These are phyloP conservation scores for Helminthosporium solani DNA, from an alignment of 2,329 filamentous ascomycete species.

Conservation along the genomic window DNA sequence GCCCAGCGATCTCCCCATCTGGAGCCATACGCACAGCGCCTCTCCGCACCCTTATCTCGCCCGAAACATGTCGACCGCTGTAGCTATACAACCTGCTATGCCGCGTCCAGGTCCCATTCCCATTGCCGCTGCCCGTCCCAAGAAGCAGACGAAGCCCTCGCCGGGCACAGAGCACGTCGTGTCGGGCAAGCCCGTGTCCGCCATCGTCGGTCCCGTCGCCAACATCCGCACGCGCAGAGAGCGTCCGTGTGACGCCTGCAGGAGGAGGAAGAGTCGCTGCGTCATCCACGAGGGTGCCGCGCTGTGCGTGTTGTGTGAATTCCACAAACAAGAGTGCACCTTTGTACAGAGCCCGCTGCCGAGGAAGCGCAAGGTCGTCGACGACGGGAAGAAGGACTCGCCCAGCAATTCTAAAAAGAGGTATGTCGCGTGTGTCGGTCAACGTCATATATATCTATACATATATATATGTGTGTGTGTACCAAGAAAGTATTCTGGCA, in stretches of 20 bases:
- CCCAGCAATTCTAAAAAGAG: slow-evolving; percentile 63
- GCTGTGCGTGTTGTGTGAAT: slow-evolving; percentile 73
- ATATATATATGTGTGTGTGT: too few species aligned
- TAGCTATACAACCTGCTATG: slow-evolving; percentile 50
- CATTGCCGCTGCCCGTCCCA: slow-evolving; percentile 48
- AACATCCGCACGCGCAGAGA: slow-evolving; percentile 45
- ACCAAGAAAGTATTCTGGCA: slow-evolving; percentile 4
- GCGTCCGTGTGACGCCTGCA: slow-evolving; percentile 64
- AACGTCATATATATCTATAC: slow-evolving; percentile 1
- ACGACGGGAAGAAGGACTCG: slow-evolving; percentile 61
- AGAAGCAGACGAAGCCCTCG: slow-evolving; percentile 42
- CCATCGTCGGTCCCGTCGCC: slow-evolving; percentile 36
- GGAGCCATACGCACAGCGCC: slow-evolving; percentile 24
- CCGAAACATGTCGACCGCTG: slow-evolving; percentile 49
- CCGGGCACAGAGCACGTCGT: slow-evolving; percentile 47
- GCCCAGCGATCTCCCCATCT: slow-evolving; percentile 31
- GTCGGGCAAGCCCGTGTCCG: slow-evolving; percentile 39
- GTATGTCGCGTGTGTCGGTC: slow-evolving; percentile 55
- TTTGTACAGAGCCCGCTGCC: slow-evolving; percentile 74
- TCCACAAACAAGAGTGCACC: slow-evolving; percentile 76
- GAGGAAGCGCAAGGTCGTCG: slow-evolving; percentile 76
- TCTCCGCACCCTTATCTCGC: slow-evolving; percentile 30
- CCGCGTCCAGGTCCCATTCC: slow-evolving; percentile 48
- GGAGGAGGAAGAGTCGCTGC: slow-evolving; percentile 72
- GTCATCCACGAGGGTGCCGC: slow-evolving; percentile 74